phyloP scores from a whole-genome alignment of 2,329 filamentous ascomycete species.

The Hyphodiscus sp. region DNA sequence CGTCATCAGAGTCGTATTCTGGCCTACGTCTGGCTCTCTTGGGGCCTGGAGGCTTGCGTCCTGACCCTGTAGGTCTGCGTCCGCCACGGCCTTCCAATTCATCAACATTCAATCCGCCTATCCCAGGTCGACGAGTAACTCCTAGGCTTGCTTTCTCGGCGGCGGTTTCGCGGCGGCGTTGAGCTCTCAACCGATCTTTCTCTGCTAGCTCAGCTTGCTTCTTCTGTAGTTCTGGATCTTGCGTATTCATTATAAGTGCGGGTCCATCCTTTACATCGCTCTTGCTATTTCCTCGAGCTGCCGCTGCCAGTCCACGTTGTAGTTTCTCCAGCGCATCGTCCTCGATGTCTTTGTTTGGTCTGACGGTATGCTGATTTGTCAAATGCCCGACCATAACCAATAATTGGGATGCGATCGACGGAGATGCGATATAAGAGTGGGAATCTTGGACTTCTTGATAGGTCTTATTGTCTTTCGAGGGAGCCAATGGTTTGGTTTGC shows the following conservation, averaged over 20 bases:
- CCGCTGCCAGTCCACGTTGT: slow-evolving; percentile 59
- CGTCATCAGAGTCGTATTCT: slow-evolving; percentile 74
- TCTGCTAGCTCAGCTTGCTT: slow-evolving; percentile 67
- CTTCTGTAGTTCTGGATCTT: slow-evolving; percentile 71
- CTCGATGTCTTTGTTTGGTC: slow-evolving; percentile 59
- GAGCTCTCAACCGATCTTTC: slow-evolving; percentile 63
- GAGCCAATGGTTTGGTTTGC: slow-evolving; percentile 62
- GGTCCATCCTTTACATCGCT: slow-evolving; percentile 50
- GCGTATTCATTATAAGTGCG: slow-evolving; percentile 62
- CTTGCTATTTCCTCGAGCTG: slow-evolving; percentile 47
- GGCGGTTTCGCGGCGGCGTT: slow-evolving; percentile 61
- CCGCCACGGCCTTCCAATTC: slow-evolving; percentile 60
- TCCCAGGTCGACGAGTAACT: slow-evolving; percentile 35
- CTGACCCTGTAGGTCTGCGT: slow-evolving; percentile 39
- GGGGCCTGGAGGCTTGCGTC: slow-evolving; percentile 47
- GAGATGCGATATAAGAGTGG: slow-evolving; percentile 70
- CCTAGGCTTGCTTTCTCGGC: slow-evolving; percentile 47
- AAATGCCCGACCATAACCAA: slow-evolving; percentile 71
- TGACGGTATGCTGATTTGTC: slow-evolving; percentile 63
- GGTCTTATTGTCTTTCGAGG: slow-evolving; percentile 43
- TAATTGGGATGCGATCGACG: slow-evolving; percentile 60
- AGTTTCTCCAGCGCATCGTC: slow-evolving; percentile 67
- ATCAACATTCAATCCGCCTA: slow-evolving; percentile 55
- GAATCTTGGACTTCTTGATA: slow-evolving; percentile 64
- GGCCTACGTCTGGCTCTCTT: slow-evolving; percentile 48